These are phyloP conservation scores for Dactylis glomerata DNA, from an alignment of 176 grass and related monocot genomes.

Conservation along the genomic window DNA sequence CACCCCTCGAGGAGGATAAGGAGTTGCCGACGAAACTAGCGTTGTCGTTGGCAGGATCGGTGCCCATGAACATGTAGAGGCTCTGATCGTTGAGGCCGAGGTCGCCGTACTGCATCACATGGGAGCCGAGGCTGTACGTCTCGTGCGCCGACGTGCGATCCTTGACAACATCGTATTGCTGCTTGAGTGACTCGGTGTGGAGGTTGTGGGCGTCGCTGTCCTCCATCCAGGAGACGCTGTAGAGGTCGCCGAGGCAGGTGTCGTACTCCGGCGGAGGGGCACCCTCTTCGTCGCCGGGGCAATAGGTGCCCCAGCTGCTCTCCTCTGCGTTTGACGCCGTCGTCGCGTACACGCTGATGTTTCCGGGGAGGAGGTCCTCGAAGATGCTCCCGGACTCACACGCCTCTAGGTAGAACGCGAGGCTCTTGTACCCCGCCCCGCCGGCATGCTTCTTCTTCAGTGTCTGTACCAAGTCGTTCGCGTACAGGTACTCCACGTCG, in stretches of 20 bases:
- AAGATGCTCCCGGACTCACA: conserved; percentile 96
- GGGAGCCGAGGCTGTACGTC: conserved; percentile 54
- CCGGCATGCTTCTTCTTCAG: conserved; percentile 60
- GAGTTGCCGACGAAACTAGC: background rate
- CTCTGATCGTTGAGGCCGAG: conserved; percentile 22
- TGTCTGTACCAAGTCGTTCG: conserved; percentile 51
- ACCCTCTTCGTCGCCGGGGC: conserved; percentile 54
- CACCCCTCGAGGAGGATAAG: background rate
- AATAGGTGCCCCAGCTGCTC: conserved; percentile 93
- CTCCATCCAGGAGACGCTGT: conserved; percentile 73
- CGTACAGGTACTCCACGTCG: conserved; percentile 70
- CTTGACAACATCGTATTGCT: conserved; percentile 72
- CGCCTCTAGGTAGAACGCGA: conserved; percentile 85
- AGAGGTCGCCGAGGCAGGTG: conserved; percentile 89
- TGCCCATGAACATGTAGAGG: conserved; percentile 59
- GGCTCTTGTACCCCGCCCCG: conserved; percentile 52
- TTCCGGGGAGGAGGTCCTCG: conserved; percentile 52
- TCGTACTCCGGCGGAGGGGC: conserved; percentile 53
- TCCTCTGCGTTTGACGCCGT: conserved; percentile 86
- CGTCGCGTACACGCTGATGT: conserved; percentile 74
- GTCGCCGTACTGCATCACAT: conserved; percentile 85
- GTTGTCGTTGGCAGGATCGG: conserved; percentile 60
- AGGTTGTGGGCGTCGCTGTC: conserved; percentile 33
- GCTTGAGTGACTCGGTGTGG: conserved; percentile 49
- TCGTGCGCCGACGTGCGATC: conserved; percentile 44